A percentile compares a stretch with the other conserved stretches of the same genome.
Evolutionary conservation across 345 rosid species (phyloP).

Genomic region (Clarkia xantiana): DNA sequence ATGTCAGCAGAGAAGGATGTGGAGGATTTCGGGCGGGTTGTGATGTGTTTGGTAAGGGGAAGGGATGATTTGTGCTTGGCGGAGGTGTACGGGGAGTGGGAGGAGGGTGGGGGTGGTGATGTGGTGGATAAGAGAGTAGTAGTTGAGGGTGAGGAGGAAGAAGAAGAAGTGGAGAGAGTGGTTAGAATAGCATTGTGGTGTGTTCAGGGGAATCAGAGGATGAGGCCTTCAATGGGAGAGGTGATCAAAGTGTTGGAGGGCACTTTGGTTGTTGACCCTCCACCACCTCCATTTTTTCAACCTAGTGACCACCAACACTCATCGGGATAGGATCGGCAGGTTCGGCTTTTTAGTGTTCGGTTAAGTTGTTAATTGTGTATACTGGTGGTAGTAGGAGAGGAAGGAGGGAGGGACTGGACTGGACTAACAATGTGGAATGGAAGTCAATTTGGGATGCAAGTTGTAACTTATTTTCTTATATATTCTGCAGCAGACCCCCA

Average conservation of each 20-base stretch:
- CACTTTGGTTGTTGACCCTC: constrained; percentile 51
- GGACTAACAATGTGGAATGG: too few species aligned
- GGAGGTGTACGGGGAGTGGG: constrained; percentile 49
- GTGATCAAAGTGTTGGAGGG: constrained; percentile 78
- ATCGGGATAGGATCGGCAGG: too few species aligned
- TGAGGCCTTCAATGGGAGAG: constrained; percentile 75
- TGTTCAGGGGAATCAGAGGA: constrained; percentile 42
- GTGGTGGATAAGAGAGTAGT: constrained; percentile 27
- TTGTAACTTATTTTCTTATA: too few species aligned
- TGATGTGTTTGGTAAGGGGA: constrained; percentile 32
- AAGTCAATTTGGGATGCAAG: too few species aligned
- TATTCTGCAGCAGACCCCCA: too few species aligned
- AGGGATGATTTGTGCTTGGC: constrained; percentile 16
- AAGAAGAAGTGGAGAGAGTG: constrained; percentile 42
- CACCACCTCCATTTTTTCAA: constrained; percentile 40
- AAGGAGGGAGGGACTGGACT: constrained; percentile 8
- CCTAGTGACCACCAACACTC: too few species aligned
- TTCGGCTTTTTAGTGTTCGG: too few species aligned
- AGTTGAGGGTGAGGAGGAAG: constrained; percentile 23
- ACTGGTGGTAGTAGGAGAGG: constrained; percentile 17
- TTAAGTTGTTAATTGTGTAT: too few species aligned
- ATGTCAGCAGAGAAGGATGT: constrained; percentile 49
- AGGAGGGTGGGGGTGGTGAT: constrained; percentile 27
- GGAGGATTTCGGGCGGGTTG: constrained; percentile 52
- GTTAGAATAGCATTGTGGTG: constrained; percentile 73